A percentile compares a stretch with the other conserved stretches of the same genome.
These are phyloP conservation scores for Ceratocystis smalleyi DNA, from an alignment of 2,329 filamentous ascomycete genomes.

Conservation along the genomic window DNA sequence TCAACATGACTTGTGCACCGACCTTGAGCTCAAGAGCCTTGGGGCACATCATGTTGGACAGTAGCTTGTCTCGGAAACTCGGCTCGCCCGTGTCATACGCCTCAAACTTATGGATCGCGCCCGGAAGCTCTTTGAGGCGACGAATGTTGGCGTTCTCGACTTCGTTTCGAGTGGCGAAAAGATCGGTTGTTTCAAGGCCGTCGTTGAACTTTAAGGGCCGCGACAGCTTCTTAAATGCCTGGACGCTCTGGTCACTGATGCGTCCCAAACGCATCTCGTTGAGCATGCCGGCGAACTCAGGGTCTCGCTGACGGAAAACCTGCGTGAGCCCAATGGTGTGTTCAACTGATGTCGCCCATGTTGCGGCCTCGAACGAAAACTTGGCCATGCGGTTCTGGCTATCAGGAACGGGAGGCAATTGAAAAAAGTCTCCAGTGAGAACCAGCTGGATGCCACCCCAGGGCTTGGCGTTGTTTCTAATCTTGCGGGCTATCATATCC, in stretches of 20 bases:
- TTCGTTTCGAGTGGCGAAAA: slow-evolving; percentile 82
- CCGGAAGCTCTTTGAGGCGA: slow-evolving; percentile 57
- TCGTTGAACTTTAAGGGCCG: slow-evolving; percentile 59
- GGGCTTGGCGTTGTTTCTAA: slow-evolving; percentile 79
- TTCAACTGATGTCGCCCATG: slow-evolving; percentile 84
- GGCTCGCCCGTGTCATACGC: slow-evolving; percentile 63
- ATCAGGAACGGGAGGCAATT: slow-evolving; percentile 85
- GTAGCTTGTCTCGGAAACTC: slow-evolving; percentile 55
- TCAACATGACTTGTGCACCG: slow-evolving; percentile 96
- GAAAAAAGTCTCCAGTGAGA: slow-evolving; percentile 95
- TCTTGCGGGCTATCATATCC: slow-evolving; percentile 65
- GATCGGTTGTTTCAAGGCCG: slow-evolving; percentile 56
- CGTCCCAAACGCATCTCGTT: slow-evolving; percentile 93
- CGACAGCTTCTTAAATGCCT: slow-evolving; percentile 57
- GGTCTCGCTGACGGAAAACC: slow-evolving; percentile 89
- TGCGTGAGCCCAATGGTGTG: slow-evolving; percentile 92
- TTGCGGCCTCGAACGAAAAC: slow-evolving; percentile 83
- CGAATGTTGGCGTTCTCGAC: slow-evolving; percentile 73
- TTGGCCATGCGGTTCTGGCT: slow-evolving; percentile 49
- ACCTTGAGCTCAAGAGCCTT: slow-evolving; percentile 67
- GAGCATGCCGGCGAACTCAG: slow-evolving; percentile 78
- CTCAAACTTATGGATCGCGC: slow-evolving; percentile 52
- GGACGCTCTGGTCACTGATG: slow-evolving; percentile 60
- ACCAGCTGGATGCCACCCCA: slow-evolving; percentile 95
- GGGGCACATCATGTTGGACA: slow-evolving; percentile 88